Base-by-base conservation (phyloP, 1,139 yeast genomes). In the Hansenula lynferdii region DNA sequence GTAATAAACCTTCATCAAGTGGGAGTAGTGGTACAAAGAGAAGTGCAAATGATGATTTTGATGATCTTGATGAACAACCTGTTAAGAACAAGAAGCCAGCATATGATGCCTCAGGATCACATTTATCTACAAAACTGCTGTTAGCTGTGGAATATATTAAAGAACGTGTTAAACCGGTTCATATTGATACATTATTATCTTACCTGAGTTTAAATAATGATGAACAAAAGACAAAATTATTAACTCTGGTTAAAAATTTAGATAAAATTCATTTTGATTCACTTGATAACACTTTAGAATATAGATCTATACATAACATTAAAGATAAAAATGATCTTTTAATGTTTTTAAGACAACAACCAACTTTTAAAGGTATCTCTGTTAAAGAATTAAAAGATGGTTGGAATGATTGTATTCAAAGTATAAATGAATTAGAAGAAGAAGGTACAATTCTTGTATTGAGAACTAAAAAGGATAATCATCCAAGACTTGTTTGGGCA, bases 361-460 rank as follows among this genome's bases (percentile, higher is more conserved):
- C 85, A 2, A 86, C 96, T 3, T 89, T 86, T 59, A 86, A 81
- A 55, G 98, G 98, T 3, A 74, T 85, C 2, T 70, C 89, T 0
- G 96, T 92, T 23, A 86, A 86, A 56, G 96, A 90, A 54, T 70
- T 94, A 43, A 83, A 81, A 54, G 99, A 94, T 57, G 98, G 98
- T 17, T 94, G 99, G 99, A 75, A 85, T 37, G 95, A 90, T n/a
- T 90, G 96, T 58, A 61, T 83, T 34, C 78, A 76, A 7, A 85
- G 94, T 0, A 78, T 92, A 22, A 79, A 80, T 36, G 80, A 82
- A 50, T 66, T 92, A 33, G 97, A 92, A 56, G 70, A 72, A 39
- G 81, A 83, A 40, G 76, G 83, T 44, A 82, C 85, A 50, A 79
- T 90, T 30, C 69, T 92, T 31, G 96, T 92, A 4, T 67, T 87